Evolutionary conservation across 441 rosid genomes (phyloP).

Genomic region (Hura crepitans): DNA sequence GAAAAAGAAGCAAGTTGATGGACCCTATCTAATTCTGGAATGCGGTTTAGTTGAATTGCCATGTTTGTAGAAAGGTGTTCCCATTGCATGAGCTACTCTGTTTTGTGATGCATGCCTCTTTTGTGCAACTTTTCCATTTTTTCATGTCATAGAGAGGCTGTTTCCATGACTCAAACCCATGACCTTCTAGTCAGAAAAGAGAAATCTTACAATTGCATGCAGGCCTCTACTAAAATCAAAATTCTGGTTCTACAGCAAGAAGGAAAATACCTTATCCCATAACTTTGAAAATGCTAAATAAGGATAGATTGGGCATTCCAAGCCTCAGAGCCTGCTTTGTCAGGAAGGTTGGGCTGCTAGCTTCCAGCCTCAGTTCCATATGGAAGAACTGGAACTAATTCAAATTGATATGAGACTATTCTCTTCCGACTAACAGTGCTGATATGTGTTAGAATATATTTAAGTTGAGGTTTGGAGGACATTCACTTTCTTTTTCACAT

Average conservation of each 20-base stretch:
- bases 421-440: background rate
- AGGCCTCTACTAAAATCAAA: background rate
- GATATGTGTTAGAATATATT: background rate
- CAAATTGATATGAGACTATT: constrained; percentile 1
- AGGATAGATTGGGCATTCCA: background rate
- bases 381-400: background rate
- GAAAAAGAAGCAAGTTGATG: background rate
- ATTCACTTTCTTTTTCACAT: background rate
- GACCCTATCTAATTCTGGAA: background rate
- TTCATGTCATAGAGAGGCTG: background rate
- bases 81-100: background rate
- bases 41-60: background rate
- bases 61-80: background rate
- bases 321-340: background rate
- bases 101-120: background rate
- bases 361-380: background rate
- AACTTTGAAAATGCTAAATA: background rate
- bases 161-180: background rate
- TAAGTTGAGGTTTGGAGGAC: background rate
- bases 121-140: background rate
- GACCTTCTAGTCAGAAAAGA: background rate
- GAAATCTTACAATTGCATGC: background rate
- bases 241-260: background rate
- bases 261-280: background rate
- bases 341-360: background rate